Evolutionary conservation across 345 rosid species (phyloP).

Genomic region (Triadica sebifera): DNA sequence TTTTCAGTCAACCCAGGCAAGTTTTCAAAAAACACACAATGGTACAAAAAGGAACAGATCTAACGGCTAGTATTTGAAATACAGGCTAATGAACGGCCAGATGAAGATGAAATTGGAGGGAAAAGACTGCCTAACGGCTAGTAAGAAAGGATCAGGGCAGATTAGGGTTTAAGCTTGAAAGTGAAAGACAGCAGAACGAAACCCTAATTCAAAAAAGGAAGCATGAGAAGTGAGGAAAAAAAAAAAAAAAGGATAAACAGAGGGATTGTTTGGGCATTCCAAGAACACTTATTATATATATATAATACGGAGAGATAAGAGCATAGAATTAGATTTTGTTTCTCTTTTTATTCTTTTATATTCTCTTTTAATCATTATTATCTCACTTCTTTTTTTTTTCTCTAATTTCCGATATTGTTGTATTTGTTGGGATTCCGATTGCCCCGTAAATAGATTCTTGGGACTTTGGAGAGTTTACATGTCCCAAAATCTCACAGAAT

Average conservation of each 20-base stretch:
- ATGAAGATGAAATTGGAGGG: slow-evolving; percentile 61
- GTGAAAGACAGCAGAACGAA: slow-evolving; percentile 26
- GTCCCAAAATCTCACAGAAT: too few species aligned
- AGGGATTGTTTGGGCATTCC: slow-evolving; percentile 31
- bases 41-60: slow-evolving; percentile 31
- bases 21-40: not conserved
- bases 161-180: slow-evolving; percentile 24
- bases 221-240: not conserved
- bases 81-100: slow-evolving; percentile 23
- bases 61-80: slow-evolving; percentile 47
- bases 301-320: slow-evolving; percentile 5
- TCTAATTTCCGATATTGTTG: too few species aligned
- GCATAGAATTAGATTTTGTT: slow-evolving; percentile 15
- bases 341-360: not conserved
- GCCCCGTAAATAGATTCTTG: too few species aligned
- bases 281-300: slow-evolving; percentile 29
- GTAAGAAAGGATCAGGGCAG: slow-evolving; percentile 35
- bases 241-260: slow-evolving; percentile 15
- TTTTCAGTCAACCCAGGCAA: slow-evolving; percentile 23
- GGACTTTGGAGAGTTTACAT: too few species aligned
- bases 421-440: too few species aligned
- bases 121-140: slow-evolving; percentile 49
- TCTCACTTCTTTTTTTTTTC: not conserved
- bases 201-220: slow-evolving; percentile 52
- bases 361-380: not conserved